Evolutionary conservation across 805 yeast genomes (phyloP), one percentile per base, ranked within the genome.

Genomic region (Cyberlindnera maritima): DNA sequence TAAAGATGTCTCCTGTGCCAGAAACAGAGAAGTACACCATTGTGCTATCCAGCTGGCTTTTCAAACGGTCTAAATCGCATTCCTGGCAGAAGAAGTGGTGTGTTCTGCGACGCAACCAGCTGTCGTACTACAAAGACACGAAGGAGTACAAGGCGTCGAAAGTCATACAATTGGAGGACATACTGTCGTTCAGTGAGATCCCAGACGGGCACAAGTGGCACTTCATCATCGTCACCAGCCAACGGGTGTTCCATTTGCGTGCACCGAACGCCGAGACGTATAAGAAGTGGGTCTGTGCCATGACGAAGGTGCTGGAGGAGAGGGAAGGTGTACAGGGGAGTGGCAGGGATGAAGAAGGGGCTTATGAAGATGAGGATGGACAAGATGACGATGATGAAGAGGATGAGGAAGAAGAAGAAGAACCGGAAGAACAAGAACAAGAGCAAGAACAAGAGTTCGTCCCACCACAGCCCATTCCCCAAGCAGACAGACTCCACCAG

Each of bases 21-120:
- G 35, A 26, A 19, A 3, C 41, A 5, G 44, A 39, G 18, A n/a
- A 37, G 18, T 23, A 42, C 36, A 35, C 42, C 20, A 23, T 42
- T 5, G 18, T 47, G 18, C 23, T 47, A 13, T 55, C 65, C 6
- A 53, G 66, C 5, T 66, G 65, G 44, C 58, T 70, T n/a, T 45
- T 41, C 48, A 69, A 69, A 46, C 58, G 70, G 33, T 57, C 64
- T 25, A 59, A 55, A 43, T 60, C 60, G 18, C 67, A 72, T 17
- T 67, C 57, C 26, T 72, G 74, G 72, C 69, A 68, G 50, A 62
- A 58, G 45, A 54, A 58, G 28, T 72, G 76, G 76, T 67, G 65
- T 35, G 71, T 68, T 4, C 57, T 72, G 5, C 53, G 76, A 28
- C 53, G 56, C n/a, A 58, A 66, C 37, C 75, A 70, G 49, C 55